Conservation (phyloP, 2,329 filamentous ascomycete genomes). For the Cladosporium sphaerospermum region DNA sequence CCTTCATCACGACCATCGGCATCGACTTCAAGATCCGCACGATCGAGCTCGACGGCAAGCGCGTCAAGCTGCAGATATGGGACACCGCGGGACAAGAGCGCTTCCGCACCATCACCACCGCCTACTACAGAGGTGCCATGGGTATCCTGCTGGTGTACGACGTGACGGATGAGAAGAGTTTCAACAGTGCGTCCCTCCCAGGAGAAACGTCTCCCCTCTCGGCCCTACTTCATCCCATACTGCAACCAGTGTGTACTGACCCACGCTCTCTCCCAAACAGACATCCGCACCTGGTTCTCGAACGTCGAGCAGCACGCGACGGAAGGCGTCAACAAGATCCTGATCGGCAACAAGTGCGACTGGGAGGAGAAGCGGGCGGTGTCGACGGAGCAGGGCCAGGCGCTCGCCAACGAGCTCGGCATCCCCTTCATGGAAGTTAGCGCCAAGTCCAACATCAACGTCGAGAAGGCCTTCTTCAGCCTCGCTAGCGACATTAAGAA, state of each 20-base stretch:
- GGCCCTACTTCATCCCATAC: not conserved
- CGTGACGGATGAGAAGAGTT: conserved; percentile 92
- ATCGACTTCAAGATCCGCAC: conserved; percentile 99
- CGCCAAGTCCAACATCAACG: conserved; percentile 99
- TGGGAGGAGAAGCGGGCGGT: conserved; percentile 99
- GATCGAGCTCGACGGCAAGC: conserved; percentile 97
- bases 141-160: conserved; percentile 97
- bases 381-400: conserved; percentile 86
- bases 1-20: conserved; percentile 97
- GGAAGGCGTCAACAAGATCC: conserved; percentile 98
- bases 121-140: conserved; percentile 98
- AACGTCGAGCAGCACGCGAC: conserved; percentile 98
- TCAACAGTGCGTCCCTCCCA: conserved; percentile 71
- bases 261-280: conserved; percentile 41
- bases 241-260: not conserved
- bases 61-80: conserved; percentile 99
- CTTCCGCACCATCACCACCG: conserved; percentile 97
- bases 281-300: conserved; percentile 99
- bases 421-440: conserved; percentile 98
- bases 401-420: conserved; percentile 87
- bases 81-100: conserved; percentile 97
- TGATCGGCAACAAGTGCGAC: conserved; percentile 99
- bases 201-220: not conserved
- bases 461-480: conserved; percentile 96
- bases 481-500: conserved; percentile 97